Evolutionary conservation across 2,329 filamentous ascomycete genomes (phyloP).

Genomic region (Colletotrichum lupini): DNA sequence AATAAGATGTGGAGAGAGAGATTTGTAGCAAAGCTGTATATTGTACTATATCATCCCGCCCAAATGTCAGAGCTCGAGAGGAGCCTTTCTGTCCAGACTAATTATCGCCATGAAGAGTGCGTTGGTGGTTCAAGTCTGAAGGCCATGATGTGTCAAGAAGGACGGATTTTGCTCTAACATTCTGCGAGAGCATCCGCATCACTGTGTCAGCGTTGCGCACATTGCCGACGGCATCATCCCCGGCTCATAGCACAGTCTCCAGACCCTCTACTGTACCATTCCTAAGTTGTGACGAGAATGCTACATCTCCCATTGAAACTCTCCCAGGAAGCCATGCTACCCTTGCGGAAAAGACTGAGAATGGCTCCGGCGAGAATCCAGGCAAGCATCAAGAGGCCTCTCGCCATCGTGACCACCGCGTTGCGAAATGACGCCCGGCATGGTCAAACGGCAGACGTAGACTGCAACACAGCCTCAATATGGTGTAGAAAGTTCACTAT

Average conservation of each 20-base stretch:
- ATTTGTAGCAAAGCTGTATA: conserved; percentile 34
- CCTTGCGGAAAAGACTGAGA: neutral
- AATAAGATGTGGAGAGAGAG: neutral
- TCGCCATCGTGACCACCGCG: no score
- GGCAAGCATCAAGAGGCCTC: no score
- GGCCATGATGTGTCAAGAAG: neutral
- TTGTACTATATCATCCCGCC: conserved; percentile 33
- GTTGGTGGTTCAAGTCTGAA: no score
- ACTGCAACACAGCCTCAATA: neutral
- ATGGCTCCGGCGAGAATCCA: neutral
- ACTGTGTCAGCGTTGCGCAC: neutral
- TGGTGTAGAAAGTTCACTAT: neutral
- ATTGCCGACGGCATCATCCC: no score
- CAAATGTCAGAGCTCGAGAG: conserved; percentile 20
- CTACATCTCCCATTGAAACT: neutral
- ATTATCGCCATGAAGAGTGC: no score
- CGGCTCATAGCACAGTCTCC: no score
- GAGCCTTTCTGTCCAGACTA: neutral
- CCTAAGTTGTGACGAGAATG: no score
- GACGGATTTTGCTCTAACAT: neutral
- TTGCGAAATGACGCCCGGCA: neutral
- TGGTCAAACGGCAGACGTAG: no score
- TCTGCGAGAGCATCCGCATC: neutral
- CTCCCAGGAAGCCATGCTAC: neutral
- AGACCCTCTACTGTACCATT: neutral